Evolutionary conservation across 768 basidiomycete genomes (phyloP), one percentile per base, ranked within the genome.

Genomic region (Trametes punicea): DNA sequence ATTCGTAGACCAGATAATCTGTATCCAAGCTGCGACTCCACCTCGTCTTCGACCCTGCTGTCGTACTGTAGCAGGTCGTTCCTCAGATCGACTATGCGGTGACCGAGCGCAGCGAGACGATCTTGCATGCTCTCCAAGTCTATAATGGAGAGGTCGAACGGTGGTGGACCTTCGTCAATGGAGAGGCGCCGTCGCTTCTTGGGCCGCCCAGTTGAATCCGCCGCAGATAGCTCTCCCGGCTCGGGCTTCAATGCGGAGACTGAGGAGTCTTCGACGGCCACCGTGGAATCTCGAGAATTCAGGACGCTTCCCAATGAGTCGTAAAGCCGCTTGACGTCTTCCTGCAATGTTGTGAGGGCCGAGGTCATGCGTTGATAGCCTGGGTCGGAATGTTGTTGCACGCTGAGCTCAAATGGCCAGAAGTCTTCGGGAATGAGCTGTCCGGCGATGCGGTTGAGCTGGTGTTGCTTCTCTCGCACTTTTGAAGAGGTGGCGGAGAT

Each of bases 11-110:
- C 29, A 4, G 42, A 21, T 39, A 50, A 29, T 25, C 41, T 38
- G 47, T 56, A 54, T 29, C 51, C 51, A 11, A 61, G 55, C 26
- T 56, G 42, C 60, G 29, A 58, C 57, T 54, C 64, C 57, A n/a
- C 72, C 68, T 25, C 75, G 64, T 51, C 71, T 63, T 18, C 65
- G 29, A 74, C 16, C 30, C 67, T 54, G 23, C 45, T 36, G 50
- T 74, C 65, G 51, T 69, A 70, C 57, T 76, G 75, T 3, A 56
- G 62, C 20, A 76, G 59, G 41, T 71, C 69, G 51, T 76, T 74
- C 57, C 73, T 65, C 23, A 77, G 62, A 18, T 73, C 70, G 23
- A 56, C 3, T 31, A 77, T 51, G 15, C 69, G 66, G 40, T 54
- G 48, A 11, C 69, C 67, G 6, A 76, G 65, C 3, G 50, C 47